A percentile compares a stretch with the other conserved stretches of the same genome.
Evolutionary conservation across 805 yeast genomes (phyloP).

Genomic region (Jamesozyma rosinii): DNA sequence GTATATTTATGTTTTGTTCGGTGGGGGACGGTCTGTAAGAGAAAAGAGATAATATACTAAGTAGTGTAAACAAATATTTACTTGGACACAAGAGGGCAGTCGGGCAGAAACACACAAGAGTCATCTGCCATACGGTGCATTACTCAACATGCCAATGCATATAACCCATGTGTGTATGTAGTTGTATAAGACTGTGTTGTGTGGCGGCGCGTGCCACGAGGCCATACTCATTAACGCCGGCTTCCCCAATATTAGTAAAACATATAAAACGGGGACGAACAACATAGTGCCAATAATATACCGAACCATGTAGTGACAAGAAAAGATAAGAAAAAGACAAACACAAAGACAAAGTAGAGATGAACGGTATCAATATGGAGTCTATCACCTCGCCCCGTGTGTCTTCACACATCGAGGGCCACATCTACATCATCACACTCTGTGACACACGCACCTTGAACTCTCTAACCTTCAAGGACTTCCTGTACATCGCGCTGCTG

Average conservation of each 20-base stretch:
- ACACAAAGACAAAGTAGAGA: not conserved
- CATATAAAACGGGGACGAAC: not conserved
- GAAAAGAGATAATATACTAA: no score
- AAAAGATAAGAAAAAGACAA: not conserved
- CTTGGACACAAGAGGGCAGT: no score
- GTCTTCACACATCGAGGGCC: constrained; percentile 12
- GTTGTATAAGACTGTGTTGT: no score
- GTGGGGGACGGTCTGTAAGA: no score
- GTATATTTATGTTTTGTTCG: no score
- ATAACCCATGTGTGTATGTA: no score
- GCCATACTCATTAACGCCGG: not conserved
- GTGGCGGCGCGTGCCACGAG: not conserved
- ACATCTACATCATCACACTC: constrained; percentile 52
- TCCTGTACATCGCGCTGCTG: constrained; percentile 46
- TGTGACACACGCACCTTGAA: constrained; percentile 54
- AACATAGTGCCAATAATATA: not conserved
- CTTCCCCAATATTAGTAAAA: not conserved
- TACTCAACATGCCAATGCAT: no score
- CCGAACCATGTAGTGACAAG: no score
- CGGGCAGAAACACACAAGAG: no score
- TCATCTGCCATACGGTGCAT: no score
- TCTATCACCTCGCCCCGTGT: not conserved
- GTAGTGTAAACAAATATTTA: no score
- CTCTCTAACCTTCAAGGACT: constrained; percentile 59
- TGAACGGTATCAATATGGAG: not conserved